Evolutionary conservation across 106 monocot species (phyloP), one percentile per base, ranked within the genome.

Genomic region (Ottelia alismoides): DNA sequence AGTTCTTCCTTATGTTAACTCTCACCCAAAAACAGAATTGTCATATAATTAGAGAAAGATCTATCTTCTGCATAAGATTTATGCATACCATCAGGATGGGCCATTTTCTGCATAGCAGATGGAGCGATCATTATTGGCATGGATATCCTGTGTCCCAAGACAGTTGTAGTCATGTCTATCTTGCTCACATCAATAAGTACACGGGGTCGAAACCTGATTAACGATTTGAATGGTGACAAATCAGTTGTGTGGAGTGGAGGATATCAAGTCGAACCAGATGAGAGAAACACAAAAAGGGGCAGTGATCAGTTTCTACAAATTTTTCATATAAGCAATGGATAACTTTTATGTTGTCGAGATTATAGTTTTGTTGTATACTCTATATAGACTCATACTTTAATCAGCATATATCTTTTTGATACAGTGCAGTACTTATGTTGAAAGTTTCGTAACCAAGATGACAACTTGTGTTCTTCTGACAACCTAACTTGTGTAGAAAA

Each of bases 51-150:
- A n/a, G n/a, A n/a, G n/a, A n/a, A 35, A 35, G 35, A 35, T 6
- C 5, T 35, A 35, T 35, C 9, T 35, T 35, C 35, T 35, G 5
- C 35, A 35, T 12, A 35, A 35, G 21, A 4, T 22, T 50, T 20
- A 20, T 9, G 24, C 25, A 9, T 70, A 85, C 85, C 85, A 25
- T 85, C 85, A 28, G 79, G 85, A 58, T 85, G 85, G 52, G 85
- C 85, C 85, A 85, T 85, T 53, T 85, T 85, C 65, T 85, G 85
- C 30, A 85, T 49, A 25, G 85, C 85, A 56, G 76, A 76, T n/a
- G 85, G 85, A 74, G 85, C 85, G 70, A 85, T 45, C 85, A 85
- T 85, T 35, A 85, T 85, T 32, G 85, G 85, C 85, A 85, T 85
- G 11, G 85, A 85, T 49, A 85, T 76, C 53, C 80, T 85, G 74